These are phyloP conservation scores for Ophioceras dolichostomum DNA, from an alignment of 2,329 filamentous ascomycete genomes.

Conservation along the genomic window DNA sequence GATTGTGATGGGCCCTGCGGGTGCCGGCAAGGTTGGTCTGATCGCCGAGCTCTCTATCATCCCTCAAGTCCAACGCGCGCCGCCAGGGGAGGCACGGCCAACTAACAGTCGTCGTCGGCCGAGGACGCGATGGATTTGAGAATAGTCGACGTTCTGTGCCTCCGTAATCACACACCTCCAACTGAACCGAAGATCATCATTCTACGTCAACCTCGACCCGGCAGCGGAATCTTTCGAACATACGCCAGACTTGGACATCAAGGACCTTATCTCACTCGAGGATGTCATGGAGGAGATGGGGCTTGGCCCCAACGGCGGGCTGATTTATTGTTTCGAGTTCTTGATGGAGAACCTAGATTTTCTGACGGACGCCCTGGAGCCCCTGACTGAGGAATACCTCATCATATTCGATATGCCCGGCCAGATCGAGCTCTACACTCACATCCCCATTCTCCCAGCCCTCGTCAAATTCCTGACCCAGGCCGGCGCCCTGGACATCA, in stretches of 20 bases:
- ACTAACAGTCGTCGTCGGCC: too few relatives aligned
- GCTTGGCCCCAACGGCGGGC: conserved; percentile 79
- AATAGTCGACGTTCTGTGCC: conserved; percentile 82
- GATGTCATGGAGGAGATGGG: conserved; percentile 96
- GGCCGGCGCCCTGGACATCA: conserved; percentile 72
- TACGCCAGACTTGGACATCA: conserved; percentile 87
- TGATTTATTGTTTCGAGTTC: conserved; percentile 96
- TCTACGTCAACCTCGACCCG: conserved; percentile 97
- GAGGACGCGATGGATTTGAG: too few relatives aligned
- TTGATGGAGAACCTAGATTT: conserved; percentile 91
- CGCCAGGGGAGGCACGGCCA: too few relatives aligned
- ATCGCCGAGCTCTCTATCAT: too few relatives aligned
- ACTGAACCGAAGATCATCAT: conserved; percentile 82
- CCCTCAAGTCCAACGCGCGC: too few relatives aligned
- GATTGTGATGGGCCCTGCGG: conserved; percentile 92
- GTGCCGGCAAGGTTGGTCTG: conserved; percentile 91
- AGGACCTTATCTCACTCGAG: conserved; percentile 82
- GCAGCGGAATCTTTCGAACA: conserved; percentile 90
- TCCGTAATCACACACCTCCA: conserved; percentile 86
- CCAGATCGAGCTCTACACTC: conserved; percentile 97
- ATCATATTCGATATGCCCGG: conserved; percentile 99
- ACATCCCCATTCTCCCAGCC: conserved; percentile 81
- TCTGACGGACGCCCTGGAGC: conserved; percentile 71
- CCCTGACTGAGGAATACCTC: conserved; percentile 84
- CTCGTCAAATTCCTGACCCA: conserved; percentile 73